These are phyloP conservation scores for Gentiana macrophylla DNA, from an alignment of 257 asterid genomes.

Conservation along the genomic window DNA sequence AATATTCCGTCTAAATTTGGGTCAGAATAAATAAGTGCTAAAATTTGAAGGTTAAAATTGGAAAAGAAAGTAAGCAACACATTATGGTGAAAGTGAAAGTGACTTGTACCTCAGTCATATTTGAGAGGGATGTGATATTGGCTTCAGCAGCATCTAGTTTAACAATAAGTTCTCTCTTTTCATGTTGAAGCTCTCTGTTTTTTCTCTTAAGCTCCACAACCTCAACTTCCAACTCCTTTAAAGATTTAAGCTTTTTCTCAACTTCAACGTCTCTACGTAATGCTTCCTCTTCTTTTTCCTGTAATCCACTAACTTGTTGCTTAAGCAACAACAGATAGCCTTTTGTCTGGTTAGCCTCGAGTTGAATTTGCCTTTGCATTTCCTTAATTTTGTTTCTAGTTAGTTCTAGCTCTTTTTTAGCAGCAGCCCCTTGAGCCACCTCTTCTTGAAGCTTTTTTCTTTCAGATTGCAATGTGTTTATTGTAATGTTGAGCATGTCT, in stretches of 20 bases:
- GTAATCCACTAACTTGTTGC: conserved; percentile 86
- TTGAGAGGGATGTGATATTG: conserved; percentile 56
- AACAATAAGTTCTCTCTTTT: conserved; percentile 67
- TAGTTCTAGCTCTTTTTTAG: conserved; percentile 60
- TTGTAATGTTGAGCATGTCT: conserved; percentile 78
- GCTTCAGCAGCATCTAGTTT: conserved; percentile 74
- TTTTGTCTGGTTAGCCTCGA: conserved; percentile 84
- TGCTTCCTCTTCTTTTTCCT: conserved; percentile 69
- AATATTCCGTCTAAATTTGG: no score
- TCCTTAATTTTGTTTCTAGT: conserved; percentile 76
- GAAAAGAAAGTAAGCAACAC: not conserved
- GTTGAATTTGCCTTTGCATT: conserved; percentile 77
- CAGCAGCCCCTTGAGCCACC: conserved; percentile 45
- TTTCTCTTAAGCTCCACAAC: conserved; percentile 84
- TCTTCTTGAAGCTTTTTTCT: conserved; percentile 92
- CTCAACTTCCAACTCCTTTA: conserved; percentile 74
- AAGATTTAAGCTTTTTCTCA: conserved; percentile 72
- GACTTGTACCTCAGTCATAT: conserved; percentile 70
- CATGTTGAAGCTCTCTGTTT: conserved; percentile 92
- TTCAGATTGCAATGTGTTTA: conserved; percentile 72
- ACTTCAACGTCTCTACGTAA: conserved; percentile 45
- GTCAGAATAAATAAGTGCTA: no score
- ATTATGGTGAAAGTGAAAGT: not conserved
- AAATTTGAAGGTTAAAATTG: no score
- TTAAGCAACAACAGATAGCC: conserved; percentile 80